Evolutionary conservation across 2,329 filamentous ascomycete species (phyloP).

Genomic region (Alternaria longipes): DNA sequence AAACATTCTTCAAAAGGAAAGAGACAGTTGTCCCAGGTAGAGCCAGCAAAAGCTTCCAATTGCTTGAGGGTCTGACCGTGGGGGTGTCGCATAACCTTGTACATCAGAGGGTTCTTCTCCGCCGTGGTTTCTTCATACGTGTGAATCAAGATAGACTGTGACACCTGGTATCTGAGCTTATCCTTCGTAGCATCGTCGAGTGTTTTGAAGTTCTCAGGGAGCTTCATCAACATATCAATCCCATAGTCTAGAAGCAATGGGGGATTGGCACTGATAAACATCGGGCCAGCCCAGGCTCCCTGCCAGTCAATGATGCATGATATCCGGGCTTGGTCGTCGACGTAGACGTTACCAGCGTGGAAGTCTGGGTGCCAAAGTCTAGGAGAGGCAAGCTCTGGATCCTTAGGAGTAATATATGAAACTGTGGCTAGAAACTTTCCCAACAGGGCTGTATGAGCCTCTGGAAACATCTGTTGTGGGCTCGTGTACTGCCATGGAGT

Average conservation of each 20-base stretch:
- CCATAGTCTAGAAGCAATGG: constrained; percentile 36
- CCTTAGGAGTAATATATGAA: constrained; percentile 37
- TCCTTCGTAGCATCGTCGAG: constrained; percentile 34
- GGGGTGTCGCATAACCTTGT: constrained; percentile 35
- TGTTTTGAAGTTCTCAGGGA: constrained; percentile 37
- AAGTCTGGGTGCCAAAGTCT: constrained; percentile 43
- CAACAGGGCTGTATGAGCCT: constrained; percentile 31
- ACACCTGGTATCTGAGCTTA: constrained; percentile 34
- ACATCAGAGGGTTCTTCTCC: constrained; percentile 37
- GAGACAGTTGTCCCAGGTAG: constrained; percentile 38
- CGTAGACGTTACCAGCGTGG: constrained; percentile 40
- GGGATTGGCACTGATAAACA: constrained; percentile 38
- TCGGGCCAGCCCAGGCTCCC: constrained; percentile 30
- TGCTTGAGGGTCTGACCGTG: constrained; percentile 39
- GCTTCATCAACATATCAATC: constrained; percentile 40
- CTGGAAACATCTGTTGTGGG: constrained; percentile 38
- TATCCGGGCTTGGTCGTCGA: constrained; percentile 34
- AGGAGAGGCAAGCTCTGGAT: constrained; percentile 30
- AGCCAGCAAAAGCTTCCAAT: constrained; percentile 38
- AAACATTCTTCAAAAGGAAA: constrained; percentile 36
- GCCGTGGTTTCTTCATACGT: constrained; percentile 33
- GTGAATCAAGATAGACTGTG: constrained; percentile 36
- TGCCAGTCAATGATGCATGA: constrained; percentile 46
- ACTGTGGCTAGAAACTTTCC: constrained; percentile 33
- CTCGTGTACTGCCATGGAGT: constrained; percentile 46